These are phyloP conservation scores for Dothidotthia symphoricarpi DNA, from an alignment of 2,329 filamentous ascomycete species.

Conservation along the genomic window DNA sequence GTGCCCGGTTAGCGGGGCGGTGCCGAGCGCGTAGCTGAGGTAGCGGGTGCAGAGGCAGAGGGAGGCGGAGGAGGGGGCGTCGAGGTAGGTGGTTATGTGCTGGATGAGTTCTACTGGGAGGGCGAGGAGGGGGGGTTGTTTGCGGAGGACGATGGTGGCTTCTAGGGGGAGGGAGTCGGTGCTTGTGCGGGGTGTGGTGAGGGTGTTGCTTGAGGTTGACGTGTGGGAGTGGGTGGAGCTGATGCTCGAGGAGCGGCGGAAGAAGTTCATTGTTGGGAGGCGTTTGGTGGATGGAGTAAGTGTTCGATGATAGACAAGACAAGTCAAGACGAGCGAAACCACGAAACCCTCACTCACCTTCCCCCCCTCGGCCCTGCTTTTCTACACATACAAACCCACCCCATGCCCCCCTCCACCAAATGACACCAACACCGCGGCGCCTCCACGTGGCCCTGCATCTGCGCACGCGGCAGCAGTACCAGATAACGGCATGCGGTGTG, in stretches of 20 bases:
- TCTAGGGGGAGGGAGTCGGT: neutral
- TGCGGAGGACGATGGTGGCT: too few relatives aligned
- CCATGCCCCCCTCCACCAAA: too few relatives aligned
- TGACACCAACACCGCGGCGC: too few relatives aligned
- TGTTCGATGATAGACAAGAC: too few relatives aligned
- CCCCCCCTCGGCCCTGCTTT: too few relatives aligned
- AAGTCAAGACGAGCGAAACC: too few relatives aligned
- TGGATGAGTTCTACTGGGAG: slow-evolving; percentile 36
- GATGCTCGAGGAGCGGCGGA: slow-evolving; percentile 4
- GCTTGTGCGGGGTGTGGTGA: slow-evolving; percentile 5
- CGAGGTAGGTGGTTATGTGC: slow-evolving; percentile 28
- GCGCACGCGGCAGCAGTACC: too few relatives aligned
- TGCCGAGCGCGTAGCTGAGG: slow-evolving; percentile 32
- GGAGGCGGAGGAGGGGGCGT: slow-evolving; percentile 20
- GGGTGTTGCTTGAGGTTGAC: neutral
- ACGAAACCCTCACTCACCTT: too few relatives aligned
- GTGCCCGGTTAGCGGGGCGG: slow-evolving; percentile 15
- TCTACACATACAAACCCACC: too few relatives aligned
- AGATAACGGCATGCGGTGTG: too few relatives aligned
- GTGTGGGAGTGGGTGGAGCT: neutral
- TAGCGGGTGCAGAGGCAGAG: slow-evolving; percentile 29
- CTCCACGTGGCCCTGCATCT: too few relatives aligned
- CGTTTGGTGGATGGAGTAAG: too few relatives aligned
- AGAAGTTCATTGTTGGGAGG: slow-evolving; percentile 7
- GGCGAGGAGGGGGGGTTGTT: slow-evolving; percentile 14